phyloP scores from a whole-genome alignment of 2,329 filamentous ascomycete species.

The Ophiosphaerella herpotricha region DNA sequence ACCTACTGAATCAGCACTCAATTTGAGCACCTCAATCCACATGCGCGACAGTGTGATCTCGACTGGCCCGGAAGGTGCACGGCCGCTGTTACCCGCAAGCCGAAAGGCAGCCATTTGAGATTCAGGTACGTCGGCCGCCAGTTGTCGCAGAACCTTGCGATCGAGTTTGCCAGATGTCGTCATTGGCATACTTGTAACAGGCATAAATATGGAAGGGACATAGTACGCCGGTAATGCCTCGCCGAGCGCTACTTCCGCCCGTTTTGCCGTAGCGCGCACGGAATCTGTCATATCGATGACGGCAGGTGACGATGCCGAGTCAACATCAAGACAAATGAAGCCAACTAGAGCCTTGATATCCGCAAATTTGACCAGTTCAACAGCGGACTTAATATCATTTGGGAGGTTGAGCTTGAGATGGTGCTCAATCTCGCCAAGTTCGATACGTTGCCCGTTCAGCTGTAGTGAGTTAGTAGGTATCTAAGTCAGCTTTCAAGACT shows the following conservation, averaged over 20 bases:
- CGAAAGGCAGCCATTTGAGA: conserved; percentile 27
- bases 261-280: conserved; percentile 23
- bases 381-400: conserved; percentile 46
- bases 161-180: conserved; percentile 52
- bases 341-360: conserved; percentile 31
- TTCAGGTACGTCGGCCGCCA: conserved; percentile 41
- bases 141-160: conserved; percentile 44
- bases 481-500: conserved; percentile 6
- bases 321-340: conserved; percentile 31
- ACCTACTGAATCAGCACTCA: conserved; percentile 46
- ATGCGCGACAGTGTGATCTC: conserved; percentile 34
- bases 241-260: conserved; percentile 31
- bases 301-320: conserved; percentile 7
- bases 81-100: conserved; percentile 36
- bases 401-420: conserved; percentile 47
- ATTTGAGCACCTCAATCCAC: conserved; percentile 48
- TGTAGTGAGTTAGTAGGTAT: conserved; percentile 38
- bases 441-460: conserved; percentile 52
- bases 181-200: conserved; percentile 48
- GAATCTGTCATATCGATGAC: conserved; percentile 28
- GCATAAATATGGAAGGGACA: conserved; percentile 52
- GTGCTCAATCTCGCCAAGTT: conserved; percentile 53
- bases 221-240: conserved; percentile 48
- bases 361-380: conserved; percentile 46
- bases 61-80: conserved; percentile 28